Evolutionary conservation across 768 basidiomycete species (phyloP).

Genomic region (Tephrocybe rancida): DNA sequence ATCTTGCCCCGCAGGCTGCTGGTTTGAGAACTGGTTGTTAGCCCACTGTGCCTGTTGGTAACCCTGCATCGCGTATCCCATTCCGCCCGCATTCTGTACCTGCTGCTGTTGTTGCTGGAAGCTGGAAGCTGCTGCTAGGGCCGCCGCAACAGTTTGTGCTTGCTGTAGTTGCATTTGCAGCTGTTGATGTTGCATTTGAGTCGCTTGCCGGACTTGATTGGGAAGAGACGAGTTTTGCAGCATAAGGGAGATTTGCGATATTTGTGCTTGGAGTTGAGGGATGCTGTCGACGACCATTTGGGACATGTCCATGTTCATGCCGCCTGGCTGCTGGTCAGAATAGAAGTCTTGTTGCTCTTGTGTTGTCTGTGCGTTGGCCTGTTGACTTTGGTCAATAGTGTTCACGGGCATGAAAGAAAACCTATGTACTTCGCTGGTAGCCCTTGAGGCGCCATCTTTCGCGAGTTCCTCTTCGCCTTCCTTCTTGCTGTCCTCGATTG

Average conservation of each 20-base stretch:
- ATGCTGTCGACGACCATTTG: conserved; percentile 76
- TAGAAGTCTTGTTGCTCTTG: conserved; percentile 69
- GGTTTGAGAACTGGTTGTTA: conserved; percentile 57
- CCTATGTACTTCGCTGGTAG: conserved; percentile 36
- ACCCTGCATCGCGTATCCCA: conserved; percentile 42
- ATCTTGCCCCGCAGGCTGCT: conserved; percentile 70
- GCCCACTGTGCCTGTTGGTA: conserved; percentile 40
- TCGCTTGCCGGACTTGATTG: conserved; percentile 70
- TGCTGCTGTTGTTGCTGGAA: conserved; percentile 57
- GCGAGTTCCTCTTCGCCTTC: conserved; percentile 54
- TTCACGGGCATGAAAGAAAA: background rate
- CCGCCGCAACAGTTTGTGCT: conserved; percentile 71
- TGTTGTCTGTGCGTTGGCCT: conserved; percentile 25
- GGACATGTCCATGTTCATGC: conserved; percentile 63
- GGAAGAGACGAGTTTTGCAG: conserved; percentile 81
- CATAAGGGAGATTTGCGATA: conserved; percentile 77
- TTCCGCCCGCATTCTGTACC: conserved; percentile 38
- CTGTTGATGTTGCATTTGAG: conserved; percentile 83
- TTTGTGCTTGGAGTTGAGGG: conserved; percentile 83
- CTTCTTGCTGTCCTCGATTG: conserved; percentile 76
- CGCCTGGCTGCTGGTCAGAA: conserved; percentile 65
- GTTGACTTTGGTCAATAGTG: conserved; percentile 1
- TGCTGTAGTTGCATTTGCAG: conserved; percentile 79
- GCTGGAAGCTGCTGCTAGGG: conserved; percentile 57
- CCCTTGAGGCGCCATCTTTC: conserved; percentile 21